Base-by-base conservation (phyloP, 306 rosid genomes). In the Cucurbita pepo region DNA sequence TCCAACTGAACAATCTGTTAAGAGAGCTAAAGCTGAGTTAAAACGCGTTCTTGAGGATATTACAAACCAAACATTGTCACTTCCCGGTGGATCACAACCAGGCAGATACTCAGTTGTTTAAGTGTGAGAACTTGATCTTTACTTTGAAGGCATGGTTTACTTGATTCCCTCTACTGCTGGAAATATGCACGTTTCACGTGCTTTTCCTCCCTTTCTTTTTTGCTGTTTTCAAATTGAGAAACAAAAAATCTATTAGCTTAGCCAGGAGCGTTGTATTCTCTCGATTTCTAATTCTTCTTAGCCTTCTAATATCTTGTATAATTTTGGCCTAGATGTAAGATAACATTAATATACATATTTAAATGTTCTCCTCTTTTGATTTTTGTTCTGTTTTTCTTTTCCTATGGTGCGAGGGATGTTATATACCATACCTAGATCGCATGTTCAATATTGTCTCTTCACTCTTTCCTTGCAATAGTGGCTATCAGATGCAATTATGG, bases 21-120 rank as follows among this genome's bases (percentile, higher is more conserved):
- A 92, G 86, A 87, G 90, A 76, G 96, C 96, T 71, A 92, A 92
- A 85, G 87, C 88, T 56, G 91, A 92, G 40, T 67, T 92, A 82
- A 92, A 90, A 78, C 86, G 96, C 60, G 98, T 90, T 43, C 76
- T 92, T 85, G 98, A 92, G 85, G 98, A 92, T 60, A 87, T 92
- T 57, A 80, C 98, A 56, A 88, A 86, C 79, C 96, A 89, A 78
- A 89, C 96, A 71, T 76, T 89, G 85, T 93, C 92, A 74, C 88
- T 88, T 66, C 96, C 95, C 22, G 96, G 96, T 75, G 98, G 93
- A 82, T 72, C 88, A 63, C 98, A 92, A 77, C 95, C 90, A 6
- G 96, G 98, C 75, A 88, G 89, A 90, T 92, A 92, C 81, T 88
- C 94, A 71, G 96, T 92, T 83, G 69, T 90, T 41, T 92, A 75